A percentile compares a stretch with the other conserved stretches of the same genome.
Conservation (phyloP, 2,329 filamentous ascomycete species). For the Magnaporthiopsis rhizophila region DNA sequence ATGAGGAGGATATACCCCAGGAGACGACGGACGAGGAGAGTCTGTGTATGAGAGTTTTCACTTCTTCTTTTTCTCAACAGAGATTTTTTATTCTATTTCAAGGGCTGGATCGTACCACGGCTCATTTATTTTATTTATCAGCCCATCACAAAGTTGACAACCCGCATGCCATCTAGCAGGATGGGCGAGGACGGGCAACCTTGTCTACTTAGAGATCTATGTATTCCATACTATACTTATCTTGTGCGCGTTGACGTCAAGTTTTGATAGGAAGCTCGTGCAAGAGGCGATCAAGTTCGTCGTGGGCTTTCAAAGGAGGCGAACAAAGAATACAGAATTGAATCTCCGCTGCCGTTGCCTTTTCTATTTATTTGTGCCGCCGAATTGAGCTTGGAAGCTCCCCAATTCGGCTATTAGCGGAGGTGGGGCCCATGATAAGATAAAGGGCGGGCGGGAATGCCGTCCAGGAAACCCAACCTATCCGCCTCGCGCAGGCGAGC, state of each 20-base stretch:
- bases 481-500: too few species aligned
- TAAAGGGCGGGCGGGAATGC: not conserved
- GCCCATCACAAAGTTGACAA: not conserved
- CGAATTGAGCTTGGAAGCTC: too few species aligned
- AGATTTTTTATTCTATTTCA: not conserved
- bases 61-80: not conserved
- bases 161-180: too few species aligned
- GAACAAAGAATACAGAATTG: not conserved
- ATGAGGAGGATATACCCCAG: conserved; percentile 4
- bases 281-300: not conserved
- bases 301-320: not conserved
- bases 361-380: not conserved
- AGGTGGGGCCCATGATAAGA: not conserved
- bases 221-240: not conserved
- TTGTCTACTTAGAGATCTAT: not conserved
- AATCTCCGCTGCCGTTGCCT: not conserved
- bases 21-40: not conserved
- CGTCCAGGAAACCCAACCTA: too few species aligned
- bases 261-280: not conserved
- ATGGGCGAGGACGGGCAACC: not conserved
- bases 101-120: not conserved
- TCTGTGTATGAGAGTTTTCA: not conserved
- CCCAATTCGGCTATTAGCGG: too few species aligned
- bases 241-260: not conserved
- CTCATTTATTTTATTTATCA: not conserved